Base-by-base conservation (phyloP, 345 rosid species). In the Corchorus capsularis region DNA sequence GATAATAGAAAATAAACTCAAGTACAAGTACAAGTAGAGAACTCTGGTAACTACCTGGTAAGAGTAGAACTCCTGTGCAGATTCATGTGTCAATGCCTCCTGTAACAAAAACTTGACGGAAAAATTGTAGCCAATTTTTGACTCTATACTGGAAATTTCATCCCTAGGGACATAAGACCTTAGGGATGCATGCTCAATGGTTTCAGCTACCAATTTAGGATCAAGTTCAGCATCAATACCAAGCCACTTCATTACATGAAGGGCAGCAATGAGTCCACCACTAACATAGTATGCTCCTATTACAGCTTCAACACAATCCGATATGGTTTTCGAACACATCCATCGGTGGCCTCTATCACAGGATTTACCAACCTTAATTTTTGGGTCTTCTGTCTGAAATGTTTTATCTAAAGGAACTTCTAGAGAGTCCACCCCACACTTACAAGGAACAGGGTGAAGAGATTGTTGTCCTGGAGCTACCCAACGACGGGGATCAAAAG, bases 401-500 rank as follows among this genome's bases (percentile, higher is more conserved):
- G 79, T 88, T 56, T 84, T 78, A 62, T 90, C 94, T 76, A 90
- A 72, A 49, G 99, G 97, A 53, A 95, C 98, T 81, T 90, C 91
- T 50, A 70, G 78, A 62, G 92, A 79, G 49, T 88, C 89, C 75
- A 88, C 79, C 70, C 89, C 90, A 71, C 97, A 92, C 8, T 79
- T 74, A 83, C 99, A 95, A 71, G 92, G 87, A 82, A 79, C 83
- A 0, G 86, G 88, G 64, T 77, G 85, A 41, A 85, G 35, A 72
- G 91, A 74, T 35, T 6, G 27, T 53, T 95, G 98, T 49, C 98
- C 98, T 16, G 99, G 98, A 83, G 98, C 96, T 13, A 86, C 86
- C 98, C 99, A 95, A 63, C 90, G 91, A 73, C 93, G 93, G 20
- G 98, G 94, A 79, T 93, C 96, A 78, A 95, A 95, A 61, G 96